Evolutionary conservation across 2,329 filamentous ascomycete species (phyloP), one percentile per base, ranked within the genome.

Genomic region (Aspergillus pseudoviridinutans): DNA sequence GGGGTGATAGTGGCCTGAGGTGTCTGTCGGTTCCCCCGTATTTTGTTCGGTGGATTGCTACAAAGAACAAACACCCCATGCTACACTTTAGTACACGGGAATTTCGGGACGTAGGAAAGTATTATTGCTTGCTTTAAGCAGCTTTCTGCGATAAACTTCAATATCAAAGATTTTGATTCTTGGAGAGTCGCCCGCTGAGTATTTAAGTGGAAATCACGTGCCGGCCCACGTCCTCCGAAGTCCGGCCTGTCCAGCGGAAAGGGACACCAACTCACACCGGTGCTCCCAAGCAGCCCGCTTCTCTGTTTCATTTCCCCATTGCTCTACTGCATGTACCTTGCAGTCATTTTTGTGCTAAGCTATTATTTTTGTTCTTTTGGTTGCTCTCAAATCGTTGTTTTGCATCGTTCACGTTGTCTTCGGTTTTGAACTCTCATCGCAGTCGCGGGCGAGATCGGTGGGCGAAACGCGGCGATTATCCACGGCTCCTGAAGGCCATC

Each of bases 211-310:
- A 64, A 64, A 47, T 24, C 68, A 68, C 67, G 69, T 69, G 66
- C 64, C 60, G 35, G 22, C 29, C 29, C 50, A 49, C 47, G 35
- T 49, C 54, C 58, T 69, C 68, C 67, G 67, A 69, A 64, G 57
- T 61, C 63, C 65, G 67, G 66, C 57, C 60, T 64, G 54, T 63
- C 64, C 65, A 62, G 61, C 58, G 59, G 64, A 62, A 62, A 52
- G 32, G 53, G 50, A 54, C 53, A 58, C 61, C 57, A 17, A 29
- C 60, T 61, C 56, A 56, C 58, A 49, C 50, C 54, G 41, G 53
- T 27, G 54, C 58, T 57, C 44, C 27, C 44, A 12, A 47, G 58
- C 49, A 51, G 22, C 49, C 55, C 47, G 54, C 51, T 49, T 55
- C 28, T n/a, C 44, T 52, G 57, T 51, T 29, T 50, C 53, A 56